Percentiles rank a stretch among this genome's conserved stretches.
Evolutionary conservation across 768 basidiomycete species (phyloP).

Genomic region (Collybiopsis luxurians): DNA sequence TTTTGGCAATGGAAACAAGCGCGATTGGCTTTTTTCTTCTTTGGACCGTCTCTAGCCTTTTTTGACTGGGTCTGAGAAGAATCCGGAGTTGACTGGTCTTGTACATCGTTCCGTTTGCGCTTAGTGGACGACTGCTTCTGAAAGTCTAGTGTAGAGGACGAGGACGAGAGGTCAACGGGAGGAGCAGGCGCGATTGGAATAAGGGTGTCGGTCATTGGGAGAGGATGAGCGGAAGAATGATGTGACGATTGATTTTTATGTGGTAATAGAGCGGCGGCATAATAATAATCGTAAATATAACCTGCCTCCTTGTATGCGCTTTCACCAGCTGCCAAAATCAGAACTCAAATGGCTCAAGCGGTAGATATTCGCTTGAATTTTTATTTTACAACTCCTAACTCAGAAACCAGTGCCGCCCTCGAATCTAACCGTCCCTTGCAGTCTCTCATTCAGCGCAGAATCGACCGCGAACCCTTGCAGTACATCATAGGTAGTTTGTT

Average conservation of each 20-base stretch:
- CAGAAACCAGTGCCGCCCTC: neutral
- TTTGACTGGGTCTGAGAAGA: slow-evolving; percentile 39
- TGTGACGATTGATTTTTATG: neutral
- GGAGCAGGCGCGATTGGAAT: slow-evolving; percentile 8
- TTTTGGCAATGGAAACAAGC: slow-evolving; percentile 97
- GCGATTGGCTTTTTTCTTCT: slow-evolving; percentile 93
- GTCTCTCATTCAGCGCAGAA: slow-evolving; percentile 57
- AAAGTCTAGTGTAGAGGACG: slow-evolving; percentile 17
- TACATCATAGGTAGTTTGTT: slow-evolving; percentile 78
- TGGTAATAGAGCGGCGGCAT: neutral
- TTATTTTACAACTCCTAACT: no score
- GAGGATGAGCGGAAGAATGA: neutral
- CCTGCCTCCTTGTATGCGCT: neutral
- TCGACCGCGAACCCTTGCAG: slow-evolving; percentile 77
- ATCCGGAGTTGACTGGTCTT: slow-evolving; percentile 53
- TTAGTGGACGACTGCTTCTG: slow-evolving; percentile 46
- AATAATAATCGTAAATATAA: no score
- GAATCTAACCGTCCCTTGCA: slow-evolving; percentile 21
- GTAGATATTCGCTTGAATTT: slow-evolving; percentile 9
- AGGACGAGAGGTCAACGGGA: neutral
- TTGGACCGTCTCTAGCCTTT: slow-evolving; percentile 71
- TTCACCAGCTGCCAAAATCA: neutral
- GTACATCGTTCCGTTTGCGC: slow-evolving; percentile 61
- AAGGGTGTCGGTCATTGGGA: neutral
- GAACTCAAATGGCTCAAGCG: slow-evolving; percentile 47